Base-by-base conservation (phyloP, 2,329 filamentous ascomycete genomes). In the Trichocomaceae sp. region DNA sequence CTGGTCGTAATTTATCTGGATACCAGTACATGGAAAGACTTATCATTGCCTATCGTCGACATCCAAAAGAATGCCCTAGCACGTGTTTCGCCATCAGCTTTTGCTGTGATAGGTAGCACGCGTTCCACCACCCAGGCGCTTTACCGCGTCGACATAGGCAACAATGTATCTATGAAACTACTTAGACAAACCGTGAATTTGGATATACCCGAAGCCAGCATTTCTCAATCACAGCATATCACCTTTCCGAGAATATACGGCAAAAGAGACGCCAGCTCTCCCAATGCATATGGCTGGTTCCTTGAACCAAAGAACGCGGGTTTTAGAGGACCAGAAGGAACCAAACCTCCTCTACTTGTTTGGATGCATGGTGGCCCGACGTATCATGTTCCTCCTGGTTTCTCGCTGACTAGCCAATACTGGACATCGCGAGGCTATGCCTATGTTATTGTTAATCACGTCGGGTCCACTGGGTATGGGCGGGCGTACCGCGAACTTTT, bases 341-440 rank as follows among this genome's bases (percentile, higher is more conserved):
- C 65, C 0, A 69, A 72, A 0, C 79, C 79, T 1, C 78, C 80
- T 1, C 66, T 81, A 1, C 75, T 83, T 20, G 68, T 82, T 47
- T 69, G 66, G 5, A 70, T 75, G 0, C 80, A 83, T 35, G 80
- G 79, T 5, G 80, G 79, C 0, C 80, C 74, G 17, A 82, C 76
- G 1, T 66, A 67, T 1, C 72, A 75, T 51, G 69, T 66, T 0
- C 67, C 73, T 0, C 72, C 75, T 0, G 77, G 77, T 0, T 68
- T 83, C 0, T 65, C 69, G n/a, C 64, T 80, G 5, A 64, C 67
- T 17, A 71, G 69, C 2, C 80, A 83, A 60, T 81, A 78, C 61
- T 81, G 75, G 60, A 81, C 79, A 0, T 77, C 78, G 5, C 70
- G 80, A n/a, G 80, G 80, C 8, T 83, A 77, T 52, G 79, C 78